Conservation (phyloP, 371 early-diverging fungal species). For the Zychaea mexicana region DNA sequence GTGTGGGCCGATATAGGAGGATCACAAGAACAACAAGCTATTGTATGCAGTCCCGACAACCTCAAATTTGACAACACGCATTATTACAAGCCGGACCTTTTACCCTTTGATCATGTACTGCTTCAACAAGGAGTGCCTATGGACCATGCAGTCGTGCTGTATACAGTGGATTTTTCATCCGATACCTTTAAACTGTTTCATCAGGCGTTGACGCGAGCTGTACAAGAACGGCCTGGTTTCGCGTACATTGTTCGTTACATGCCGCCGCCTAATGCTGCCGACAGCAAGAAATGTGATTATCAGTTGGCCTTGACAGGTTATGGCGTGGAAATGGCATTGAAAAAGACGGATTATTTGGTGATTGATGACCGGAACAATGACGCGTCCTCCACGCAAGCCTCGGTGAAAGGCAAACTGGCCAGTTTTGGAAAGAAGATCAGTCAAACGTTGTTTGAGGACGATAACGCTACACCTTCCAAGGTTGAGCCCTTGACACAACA, state of each 20-base stretch:
- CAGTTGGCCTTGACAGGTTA: slow-evolving; percentile 77
- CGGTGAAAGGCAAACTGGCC: slow-evolving; percentile 27
- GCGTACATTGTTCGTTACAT: slow-evolving; percentile 57
- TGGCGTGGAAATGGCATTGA: slow-evolving; percentile 89
- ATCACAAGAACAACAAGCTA: slow-evolving; percentile 19
- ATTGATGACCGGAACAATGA: slow-evolving; percentile 80
- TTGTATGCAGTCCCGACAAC: slow-evolving; percentile 57
- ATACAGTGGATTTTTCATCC: slow-evolving; percentile 51
- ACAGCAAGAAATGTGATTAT: background rate
- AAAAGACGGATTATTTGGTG: slow-evolving; percentile 94
- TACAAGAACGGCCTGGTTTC: slow-evolving; percentile 21
- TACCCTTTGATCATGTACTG: slow-evolving; percentile 44
- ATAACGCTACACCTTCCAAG: slow-evolving; percentile 37
- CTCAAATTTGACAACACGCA: no score
- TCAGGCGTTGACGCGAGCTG: slow-evolving; percentile 28
- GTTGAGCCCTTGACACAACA: slow-evolving; percentile 65
- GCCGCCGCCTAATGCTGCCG: slow-evolving; percentile 28
- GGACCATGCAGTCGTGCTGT: slow-evolving; percentile 37
- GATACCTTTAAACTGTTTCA: slow-evolving; percentile 44
- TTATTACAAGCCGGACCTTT: no score
- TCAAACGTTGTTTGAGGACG: slow-evolving; percentile 30
- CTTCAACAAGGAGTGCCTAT: slow-evolving; percentile 1
- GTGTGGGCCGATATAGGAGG: slow-evolving; percentile 77
- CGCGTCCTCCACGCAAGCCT: background rate
- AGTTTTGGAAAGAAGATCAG: slow-evolving; percentile 34